Evolutionary conservation across 805 yeast species (phyloP).

Genomic region (Teunomyces barrocoloradensis): DNA sequence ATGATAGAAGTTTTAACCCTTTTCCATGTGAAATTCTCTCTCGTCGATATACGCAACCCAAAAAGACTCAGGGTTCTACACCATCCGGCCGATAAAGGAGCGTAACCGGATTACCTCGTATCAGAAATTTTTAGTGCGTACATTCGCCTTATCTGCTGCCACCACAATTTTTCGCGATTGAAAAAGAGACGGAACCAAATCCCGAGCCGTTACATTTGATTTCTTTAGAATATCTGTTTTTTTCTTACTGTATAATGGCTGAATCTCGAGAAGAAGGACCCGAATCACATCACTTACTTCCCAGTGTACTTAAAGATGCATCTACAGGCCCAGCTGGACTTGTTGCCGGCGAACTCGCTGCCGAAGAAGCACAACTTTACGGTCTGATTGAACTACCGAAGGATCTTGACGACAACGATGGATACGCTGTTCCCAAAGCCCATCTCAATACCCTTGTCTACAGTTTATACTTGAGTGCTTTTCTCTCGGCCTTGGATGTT

Average conservation of each 20-base stretch:
- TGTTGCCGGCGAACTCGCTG: constrained; percentile 35
- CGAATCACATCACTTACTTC: constrained; percentile 4
- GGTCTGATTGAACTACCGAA: constrained; percentile 17
- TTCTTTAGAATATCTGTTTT: neutral
- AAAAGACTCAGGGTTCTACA: no score
- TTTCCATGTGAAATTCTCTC: no score
- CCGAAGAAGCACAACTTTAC: constrained; percentile 23
- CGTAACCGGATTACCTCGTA: no score
- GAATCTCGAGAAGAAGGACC: neutral
- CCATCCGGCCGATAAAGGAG: no score
- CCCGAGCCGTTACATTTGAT: neutral
- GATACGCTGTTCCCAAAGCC: constrained; percentile 29
- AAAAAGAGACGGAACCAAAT: no score
- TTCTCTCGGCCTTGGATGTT: constrained; percentile 63
- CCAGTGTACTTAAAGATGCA: constrained; percentile 24
- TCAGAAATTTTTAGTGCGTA: neutral
- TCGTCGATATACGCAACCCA: no score
- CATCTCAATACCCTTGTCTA: constrained; percentile 30
- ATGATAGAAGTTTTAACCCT: no score
- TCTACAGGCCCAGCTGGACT: constrained; percentile 33
- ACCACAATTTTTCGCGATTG: neutral
- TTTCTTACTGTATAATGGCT: neutral
- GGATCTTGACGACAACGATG: constrained; percentile 11
- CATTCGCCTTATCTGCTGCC: neutral
- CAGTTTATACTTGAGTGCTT: constrained; percentile 39